phyloP scores from a whole-genome alignment of 2,329 filamentous ascomycete genomes.

The Neophaeococcomyces aloes region DNA sequence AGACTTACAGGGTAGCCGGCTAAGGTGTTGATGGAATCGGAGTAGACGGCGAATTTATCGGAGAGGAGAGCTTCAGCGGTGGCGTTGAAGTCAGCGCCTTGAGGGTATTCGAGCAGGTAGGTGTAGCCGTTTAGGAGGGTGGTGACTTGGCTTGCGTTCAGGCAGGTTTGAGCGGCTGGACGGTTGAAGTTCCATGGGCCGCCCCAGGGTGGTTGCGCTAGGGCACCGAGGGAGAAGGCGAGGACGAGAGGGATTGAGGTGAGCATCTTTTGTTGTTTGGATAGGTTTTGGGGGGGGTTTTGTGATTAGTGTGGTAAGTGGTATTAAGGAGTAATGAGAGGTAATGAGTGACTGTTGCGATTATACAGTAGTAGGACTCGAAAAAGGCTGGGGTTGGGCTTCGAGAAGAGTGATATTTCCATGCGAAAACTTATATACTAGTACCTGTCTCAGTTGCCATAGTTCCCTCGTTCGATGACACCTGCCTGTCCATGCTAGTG shows the following conservation, averaged over 20 bases:
- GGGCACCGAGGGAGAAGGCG: not conserved
- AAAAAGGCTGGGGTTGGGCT: too few species aligned
- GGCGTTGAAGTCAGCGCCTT: slow-evolving; percentile 13
- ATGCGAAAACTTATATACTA: too few species aligned
- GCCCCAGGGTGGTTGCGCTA: slow-evolving; percentile 5
- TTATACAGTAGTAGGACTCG: too few species aligned
- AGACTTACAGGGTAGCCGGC: slow-evolving; percentile 11
- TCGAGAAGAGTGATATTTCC: too few species aligned
- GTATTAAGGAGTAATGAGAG: too few species aligned
- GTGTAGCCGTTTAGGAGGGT: slow-evolving; percentile 13
- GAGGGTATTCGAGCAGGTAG: slow-evolving; percentile 14
- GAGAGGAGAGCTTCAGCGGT: slow-evolving; percentile 15
- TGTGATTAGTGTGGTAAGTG: too few species aligned
- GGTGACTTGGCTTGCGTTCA: slow-evolving; percentile 8
- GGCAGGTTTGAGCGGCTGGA: slow-evolving; percentile 2
- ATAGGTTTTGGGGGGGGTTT: not conserved
- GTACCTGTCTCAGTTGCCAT: too few species aligned
- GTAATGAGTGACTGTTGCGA: too few species aligned
- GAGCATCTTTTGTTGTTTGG: slow-evolving; percentile 1
- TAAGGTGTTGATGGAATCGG: slow-evolving; percentile 17
- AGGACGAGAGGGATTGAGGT: not conserved
- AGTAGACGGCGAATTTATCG: slow-evolving; percentile 13
- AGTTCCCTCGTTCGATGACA: too few species aligned
- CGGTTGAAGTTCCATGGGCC: slow-evolving; percentile 1
- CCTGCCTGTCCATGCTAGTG: too few species aligned